These are phyloP conservation scores for Fraxinus velutina DNA, from an alignment of 305 asterid genomes.

Conservation along the genomic window DNA sequence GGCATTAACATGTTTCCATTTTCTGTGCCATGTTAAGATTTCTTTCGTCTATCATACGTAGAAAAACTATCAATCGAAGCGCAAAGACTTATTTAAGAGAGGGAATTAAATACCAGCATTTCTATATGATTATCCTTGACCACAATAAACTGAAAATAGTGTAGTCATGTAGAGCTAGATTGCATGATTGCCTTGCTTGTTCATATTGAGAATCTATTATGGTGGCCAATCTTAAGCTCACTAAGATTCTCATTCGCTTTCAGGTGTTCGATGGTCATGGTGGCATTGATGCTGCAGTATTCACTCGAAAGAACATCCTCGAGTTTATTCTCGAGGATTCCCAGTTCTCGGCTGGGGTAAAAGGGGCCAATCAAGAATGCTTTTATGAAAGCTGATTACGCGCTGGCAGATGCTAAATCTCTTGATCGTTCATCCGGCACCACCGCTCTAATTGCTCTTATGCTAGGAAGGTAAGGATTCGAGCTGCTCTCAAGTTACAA, in stretches of 20 bases:
- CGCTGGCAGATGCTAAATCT: slow-evolving; percentile 61
- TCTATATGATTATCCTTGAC: background rate
- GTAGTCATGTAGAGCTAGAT: background rate
- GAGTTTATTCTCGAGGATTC: slow-evolving; percentile 64
- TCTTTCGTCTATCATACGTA: background rate
- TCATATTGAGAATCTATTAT: background rate
- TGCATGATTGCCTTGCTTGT: background rate
- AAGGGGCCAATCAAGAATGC: slow-evolving; percentile 72
- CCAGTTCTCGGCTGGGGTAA: slow-evolving; percentile 56
- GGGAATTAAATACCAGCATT: background rate
- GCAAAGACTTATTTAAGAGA: background rate
- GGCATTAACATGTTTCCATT: slow-evolving; percentile 41
- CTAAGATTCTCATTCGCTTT: slow-evolving; percentile 13
- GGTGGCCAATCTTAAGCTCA: background rate
- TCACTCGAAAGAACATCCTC: slow-evolving; percentile 66
- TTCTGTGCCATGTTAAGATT: background rate
- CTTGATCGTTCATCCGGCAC: slow-evolving; percentile 78
- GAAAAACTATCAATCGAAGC: background rate
- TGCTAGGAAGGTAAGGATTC: slow-evolving; percentile 62
- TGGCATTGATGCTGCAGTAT: slow-evolving; percentile 84
- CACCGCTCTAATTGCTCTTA: slow-evolving; percentile 70
- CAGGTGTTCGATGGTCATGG: slow-evolving; percentile 97
- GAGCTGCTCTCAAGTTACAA: background rate
- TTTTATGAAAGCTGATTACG: slow-evolving; percentile 71
- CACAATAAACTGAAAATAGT: background rate